These are phyloP conservation scores for Lachancea kluyveri DNA, from an alignment of 805 yeast species.

Conservation along the genomic window DNA sequence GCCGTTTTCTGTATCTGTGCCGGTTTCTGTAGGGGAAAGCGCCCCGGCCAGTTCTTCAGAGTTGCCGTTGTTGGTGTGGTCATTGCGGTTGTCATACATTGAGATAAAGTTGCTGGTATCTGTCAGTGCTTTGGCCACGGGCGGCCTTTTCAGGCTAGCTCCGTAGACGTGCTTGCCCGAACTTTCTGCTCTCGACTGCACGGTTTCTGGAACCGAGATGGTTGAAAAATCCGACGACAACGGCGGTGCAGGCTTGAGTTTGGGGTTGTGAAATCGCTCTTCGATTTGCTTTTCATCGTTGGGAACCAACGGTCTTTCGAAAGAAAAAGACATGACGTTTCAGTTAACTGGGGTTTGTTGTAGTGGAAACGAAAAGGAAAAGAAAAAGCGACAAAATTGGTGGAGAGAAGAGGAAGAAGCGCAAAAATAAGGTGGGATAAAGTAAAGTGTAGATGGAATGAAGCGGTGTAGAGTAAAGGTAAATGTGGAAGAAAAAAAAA, in stretches of 20 bases:
- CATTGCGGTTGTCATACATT: constrained; percentile 9
- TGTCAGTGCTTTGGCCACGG: constrained; percentile 26
- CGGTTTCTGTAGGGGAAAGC: too few species aligned
- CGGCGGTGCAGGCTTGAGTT: neutral
- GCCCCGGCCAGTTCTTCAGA: neutral
- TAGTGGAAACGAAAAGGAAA: neutral
- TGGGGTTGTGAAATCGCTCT: constrained; percentile 5
- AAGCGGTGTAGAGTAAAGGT: too few species aligned
- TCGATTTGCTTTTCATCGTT: constrained; percentile 22
- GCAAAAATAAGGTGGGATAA: too few species aligned
- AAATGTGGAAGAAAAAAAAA: too few species aligned
- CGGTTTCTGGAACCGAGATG: constrained; percentile 5
- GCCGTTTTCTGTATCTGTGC: constrained; percentile 1
- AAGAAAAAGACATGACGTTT: constrained; percentile 8
- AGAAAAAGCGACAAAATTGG: too few species aligned
- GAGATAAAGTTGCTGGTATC: constrained; percentile 29
- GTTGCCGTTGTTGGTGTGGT: too few species aligned
- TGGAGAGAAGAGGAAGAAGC: too few species aligned
- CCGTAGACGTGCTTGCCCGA: constrained; percentile 8
- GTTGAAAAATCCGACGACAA: constrained; percentile 3
- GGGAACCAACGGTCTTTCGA: constrained; percentile 26
- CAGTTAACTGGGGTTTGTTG: too few species aligned
- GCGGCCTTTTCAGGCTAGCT: constrained; percentile 7
- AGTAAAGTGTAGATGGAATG: too few species aligned
- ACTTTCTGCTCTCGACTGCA: constrained; percentile 1